Percentiles rank a stretch among this genome's conserved stretches.
Evolutionary conservation across 495 filamentous ascomycete genomes (phyloP).

Genomic region (Trichoderma gamsii): DNA sequence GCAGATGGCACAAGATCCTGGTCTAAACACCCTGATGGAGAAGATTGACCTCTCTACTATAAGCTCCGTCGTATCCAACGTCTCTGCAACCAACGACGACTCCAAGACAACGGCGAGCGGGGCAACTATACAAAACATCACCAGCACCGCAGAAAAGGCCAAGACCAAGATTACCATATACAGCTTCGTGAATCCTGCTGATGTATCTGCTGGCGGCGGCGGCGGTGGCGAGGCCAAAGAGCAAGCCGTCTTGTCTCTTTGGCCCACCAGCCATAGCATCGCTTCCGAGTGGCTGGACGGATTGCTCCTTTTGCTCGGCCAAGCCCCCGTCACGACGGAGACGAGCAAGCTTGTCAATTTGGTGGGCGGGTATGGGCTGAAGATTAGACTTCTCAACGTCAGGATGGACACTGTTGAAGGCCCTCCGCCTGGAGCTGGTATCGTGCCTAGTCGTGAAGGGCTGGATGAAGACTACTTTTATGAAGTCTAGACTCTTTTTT

Average conservation of each 20-base stretch:
- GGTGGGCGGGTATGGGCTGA: constrained; percentile 83
- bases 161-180: constrained; percentile 90
- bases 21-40: constrained; percentile 65
- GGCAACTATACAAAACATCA: constrained; percentile 30
- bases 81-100: constrained; percentile 58
- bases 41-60: constrained; percentile 88
- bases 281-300: constrained; percentile 98
- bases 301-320: constrained; percentile 87
- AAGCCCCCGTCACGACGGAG: constrained; percentile 93
- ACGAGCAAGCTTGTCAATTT: constrained; percentile 81
- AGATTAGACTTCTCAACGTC: constrained; percentile 90
- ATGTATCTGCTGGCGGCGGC: constrained; percentile 27
- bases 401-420: constrained; percentile 68
- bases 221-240: constrained; percentile 35
- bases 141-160: constrained; percentile 32
- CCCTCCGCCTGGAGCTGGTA: constrained; percentile 42
- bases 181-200: constrained; percentile 49
- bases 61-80: constrained; percentile 89
- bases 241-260: constrained; percentile 67
- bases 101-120: constrained; percentile 28
- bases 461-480: constrained; percentile 67
- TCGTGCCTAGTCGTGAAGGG: constrained; percentile 54
- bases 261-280: constrained; percentile 70
- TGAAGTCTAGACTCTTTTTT: constrained; percentile 41
- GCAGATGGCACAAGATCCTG: constrained; percentile 57